These are phyloP conservation scores for Trichocladium antarcticum DNA, from an alignment of 495 filamentous ascomycete species.

Conservation along the genomic window DNA sequence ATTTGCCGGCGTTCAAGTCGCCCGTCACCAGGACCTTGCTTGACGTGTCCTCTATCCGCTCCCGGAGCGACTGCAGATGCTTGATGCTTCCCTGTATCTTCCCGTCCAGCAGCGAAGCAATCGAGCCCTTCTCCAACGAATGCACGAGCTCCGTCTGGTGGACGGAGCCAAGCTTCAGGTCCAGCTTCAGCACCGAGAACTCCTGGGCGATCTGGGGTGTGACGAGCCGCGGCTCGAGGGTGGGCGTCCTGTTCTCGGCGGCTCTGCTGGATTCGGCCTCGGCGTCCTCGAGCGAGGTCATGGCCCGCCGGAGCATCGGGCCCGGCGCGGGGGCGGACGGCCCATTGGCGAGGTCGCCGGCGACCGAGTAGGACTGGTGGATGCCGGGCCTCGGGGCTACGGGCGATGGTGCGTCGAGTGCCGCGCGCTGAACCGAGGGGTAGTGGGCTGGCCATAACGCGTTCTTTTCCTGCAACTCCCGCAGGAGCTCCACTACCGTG, in stretches of 20 bases:
- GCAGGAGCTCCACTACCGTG: slow-evolving; percentile 64
- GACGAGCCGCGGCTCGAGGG: slow-evolving; percentile 60
- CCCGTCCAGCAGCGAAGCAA: slow-evolving; percentile 82
- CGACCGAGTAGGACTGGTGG: slow-evolving; percentile 43
- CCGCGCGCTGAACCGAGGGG: slow-evolving; percentile 64
- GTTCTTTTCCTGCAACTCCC: slow-evolving; percentile 79
- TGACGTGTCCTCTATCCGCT: slow-evolving; percentile 92
- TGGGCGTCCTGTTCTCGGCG: slow-evolving; percentile 42
- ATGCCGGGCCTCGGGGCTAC: slow-evolving; percentile 38
- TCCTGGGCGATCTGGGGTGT: slow-evolving; percentile 90
- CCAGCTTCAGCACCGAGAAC: slow-evolving; percentile 88
- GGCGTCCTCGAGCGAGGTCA: slow-evolving; percentile 55
- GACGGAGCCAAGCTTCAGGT: slow-evolving; percentile 76
- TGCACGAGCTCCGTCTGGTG: slow-evolving; percentile 88
- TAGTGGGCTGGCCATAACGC: slow-evolving; percentile 88
- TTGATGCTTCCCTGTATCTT: slow-evolving; percentile 89
- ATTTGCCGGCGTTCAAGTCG: slow-evolving; percentile 95
- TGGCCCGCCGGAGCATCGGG: slow-evolving; percentile 57
- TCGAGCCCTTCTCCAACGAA: slow-evolving; percentile 84
- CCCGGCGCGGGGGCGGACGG: slow-evolving; percentile 17
- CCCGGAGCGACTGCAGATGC: slow-evolving; percentile 73
- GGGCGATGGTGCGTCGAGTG: slow-evolving; percentile 34
- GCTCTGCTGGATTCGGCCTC: slow-evolving; percentile 62
- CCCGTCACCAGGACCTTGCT: slow-evolving; percentile 98
- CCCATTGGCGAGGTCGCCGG: slow-evolving; percentile 19